Conservation (phyloP, 495 filamentous ascomycete genomes). For the Hypoxylon cercidicola region DNA sequence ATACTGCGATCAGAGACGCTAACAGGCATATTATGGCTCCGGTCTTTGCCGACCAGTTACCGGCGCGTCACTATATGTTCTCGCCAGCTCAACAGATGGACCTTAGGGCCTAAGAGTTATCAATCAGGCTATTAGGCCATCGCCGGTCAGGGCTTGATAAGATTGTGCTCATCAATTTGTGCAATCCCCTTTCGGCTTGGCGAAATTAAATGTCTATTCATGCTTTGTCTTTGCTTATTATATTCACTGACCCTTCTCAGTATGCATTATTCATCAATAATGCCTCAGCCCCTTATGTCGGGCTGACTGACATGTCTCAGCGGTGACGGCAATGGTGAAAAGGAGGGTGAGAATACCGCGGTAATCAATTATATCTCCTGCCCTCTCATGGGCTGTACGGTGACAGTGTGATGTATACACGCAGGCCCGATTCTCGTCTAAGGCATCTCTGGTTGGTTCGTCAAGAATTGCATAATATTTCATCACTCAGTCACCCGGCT, state of each 20-base stretch:
- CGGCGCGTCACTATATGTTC: neutral
- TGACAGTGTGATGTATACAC: slow-evolving; percentile 13
- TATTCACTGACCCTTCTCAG: neutral
- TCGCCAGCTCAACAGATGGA: neutral
- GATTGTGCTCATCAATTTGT: neutral
- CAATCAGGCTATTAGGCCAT: neutral
- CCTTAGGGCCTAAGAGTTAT: too few relatives aligned
- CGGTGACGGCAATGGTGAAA: slow-evolving; percentile 1
- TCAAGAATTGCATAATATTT: slow-evolving; percentile 41
- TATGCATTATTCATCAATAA: neutral
- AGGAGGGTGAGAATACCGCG: slow-evolving; percentile 6
- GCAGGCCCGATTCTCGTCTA: slow-evolving; percentile 1
- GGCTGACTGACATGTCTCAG: slow-evolving; percentile 3
- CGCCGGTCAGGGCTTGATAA: neutral
- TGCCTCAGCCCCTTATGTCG: neutral
- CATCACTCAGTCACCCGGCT: slow-evolving; percentile 34
- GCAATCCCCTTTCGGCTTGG: neutral
- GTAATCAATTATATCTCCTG: slow-evolving; percentile 10
- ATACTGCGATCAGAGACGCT: neutral
- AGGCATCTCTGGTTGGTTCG: slow-evolving; percentile 30
- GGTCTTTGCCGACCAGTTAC: slow-evolving; percentile 21
- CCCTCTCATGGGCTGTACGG: slow-evolving; percentile 13
- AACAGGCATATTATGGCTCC: slow-evolving; percentile 13
- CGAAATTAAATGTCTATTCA: slow-evolving; percentile 3
- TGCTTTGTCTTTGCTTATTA: neutral